Base-by-base conservation (phyloP, 225 moss, liverwort and hornwort species). In the Climacium dendroides region DNA sequence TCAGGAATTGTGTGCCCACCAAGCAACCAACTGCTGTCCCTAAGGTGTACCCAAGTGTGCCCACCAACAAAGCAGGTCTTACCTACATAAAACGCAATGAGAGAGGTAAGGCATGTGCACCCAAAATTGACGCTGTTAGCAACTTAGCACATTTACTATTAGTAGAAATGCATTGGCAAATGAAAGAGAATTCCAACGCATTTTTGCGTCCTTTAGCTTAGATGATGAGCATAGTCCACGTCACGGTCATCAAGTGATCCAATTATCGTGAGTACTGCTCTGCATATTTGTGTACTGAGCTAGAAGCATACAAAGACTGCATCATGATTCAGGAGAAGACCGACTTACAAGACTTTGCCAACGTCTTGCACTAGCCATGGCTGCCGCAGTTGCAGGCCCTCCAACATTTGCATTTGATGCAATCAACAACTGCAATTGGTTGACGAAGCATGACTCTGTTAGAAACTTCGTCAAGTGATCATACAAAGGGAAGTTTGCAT, bases 341-440 rank as follows among this genome's bases (percentile, higher is more conserved):
- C 41, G 32, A 89, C 89, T 91, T 90, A 96, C 97, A 88, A 99
- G 89, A 87, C 91, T 94, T 57, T 89, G 97, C 98, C 98, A 99
- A 78, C 90, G 93, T 70, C 89, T 90, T 86, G 97, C 94, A 87
- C 95, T 99, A 39, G 98, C 98, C 98, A 99, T 99, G 48, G 98
- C 97, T 81, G 95, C 97, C 18, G 98, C 97, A 61, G 98, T 99
- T 39, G 95, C 98, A 91, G 98, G 96, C 55, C 98, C 98, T 79
- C 98, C 98, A 67, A 99, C 94, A 87, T 99, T 99, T 69, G 98
- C 98, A 87, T 99, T 99, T 84, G 98, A 99, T 45, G 93, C 98
- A 67, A 99, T 85, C 71, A 99, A 87, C 80, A 92, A 91, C 91
- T 95, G 93, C 88, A 72, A 70, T 72, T 66, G 70, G 24, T 30